These are phyloP conservation scores for Gnaphalium uliginosum DNA, from an alignment of 129 eudicot species.

Conservation along the genomic window DNA sequence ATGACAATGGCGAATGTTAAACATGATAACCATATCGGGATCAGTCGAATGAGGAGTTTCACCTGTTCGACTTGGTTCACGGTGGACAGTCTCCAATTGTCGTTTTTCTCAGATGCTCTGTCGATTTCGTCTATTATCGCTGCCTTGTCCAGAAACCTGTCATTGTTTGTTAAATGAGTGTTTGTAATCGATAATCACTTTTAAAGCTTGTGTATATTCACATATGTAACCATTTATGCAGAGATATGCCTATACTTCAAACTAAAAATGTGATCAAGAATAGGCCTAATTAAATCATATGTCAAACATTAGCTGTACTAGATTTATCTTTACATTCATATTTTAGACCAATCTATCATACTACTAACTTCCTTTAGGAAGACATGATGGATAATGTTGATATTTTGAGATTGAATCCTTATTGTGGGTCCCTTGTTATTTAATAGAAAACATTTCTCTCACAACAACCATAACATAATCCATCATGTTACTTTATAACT, in stretches of 20 bases:
- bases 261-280: background rate
- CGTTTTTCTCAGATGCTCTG: conserved; percentile 17
- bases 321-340: too few relatives aligned
- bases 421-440: too few relatives aligned
- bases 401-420: too few relatives aligned
- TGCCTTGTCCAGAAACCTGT: conserved; percentile 73
- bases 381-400: too few relatives aligned
- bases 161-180: background rate
- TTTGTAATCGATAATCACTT: background rate
- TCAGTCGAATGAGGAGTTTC: conserved; percentile 49
- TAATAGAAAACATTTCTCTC: too few relatives aligned
- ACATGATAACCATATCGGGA: conserved; percentile 67
- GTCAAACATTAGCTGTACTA: too few relatives aligned
- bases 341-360: too few relatives aligned
- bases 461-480: too few relatives aligned
- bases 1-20: conserved; percentile 45
- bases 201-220: background rate
- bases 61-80: conserved; percentile 62
- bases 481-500: too few relatives aligned
- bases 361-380: too few relatives aligned
- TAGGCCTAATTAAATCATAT: too few relatives aligned
- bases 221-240: background rate
- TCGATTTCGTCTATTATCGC: conserved; percentile 48
- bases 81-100: conserved; percentile 59
- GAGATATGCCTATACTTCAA: background rate